Base-by-base conservation (phyloP, 192 early-diverging fungal species). In the Allomyces macrogynus region DNA sequence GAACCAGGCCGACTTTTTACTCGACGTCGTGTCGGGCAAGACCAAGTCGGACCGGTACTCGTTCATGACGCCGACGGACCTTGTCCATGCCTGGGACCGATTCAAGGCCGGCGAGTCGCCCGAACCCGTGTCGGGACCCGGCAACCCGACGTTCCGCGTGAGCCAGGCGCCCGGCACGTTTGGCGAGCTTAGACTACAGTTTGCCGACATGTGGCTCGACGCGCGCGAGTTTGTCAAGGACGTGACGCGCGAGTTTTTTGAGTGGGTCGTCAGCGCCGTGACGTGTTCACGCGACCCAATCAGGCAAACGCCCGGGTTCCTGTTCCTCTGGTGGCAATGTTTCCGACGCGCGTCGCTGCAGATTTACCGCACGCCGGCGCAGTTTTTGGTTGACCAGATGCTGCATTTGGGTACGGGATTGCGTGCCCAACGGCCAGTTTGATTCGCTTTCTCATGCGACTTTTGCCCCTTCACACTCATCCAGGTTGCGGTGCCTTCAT, bases 11-110 rank as follows among this genome's bases (percentile, higher is more conserved):
- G 84, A 85, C 63, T 85, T 78, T 49, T 83, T 78, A 62, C 84
- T 85, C 83, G 83, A 85, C 65, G 77, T 85, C n/a, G 77, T 76
- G 1, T 78, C 83, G 25, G 81, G 81, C 63, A 75, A 77, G 24
- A 69, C 78, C 27, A 72, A 74, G 26, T 76, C 75, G 23, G 67
- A 67, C 12, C 62, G 65, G 32, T 60, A 71, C 25, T 66, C 71
- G 67, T 67, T 66, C 49, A 64, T 71, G 57, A 75, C 69, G 65
- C 75, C 80, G 5, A 54, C 65, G 1, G 73, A 79, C 60, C 64
- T 85, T 12, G 70, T 78, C 23, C 49, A 63, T 16, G 78, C 73
- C 69, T 83, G 80, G 75, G 75, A 74, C 24, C 67, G 68, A 5
- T 76, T 73, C 64, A 71, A 64, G 22, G 43, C 64, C 1, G 72